Conservation (phyloP, 164 flowering plant genomes). For the Aristolochia californica region DNA sequence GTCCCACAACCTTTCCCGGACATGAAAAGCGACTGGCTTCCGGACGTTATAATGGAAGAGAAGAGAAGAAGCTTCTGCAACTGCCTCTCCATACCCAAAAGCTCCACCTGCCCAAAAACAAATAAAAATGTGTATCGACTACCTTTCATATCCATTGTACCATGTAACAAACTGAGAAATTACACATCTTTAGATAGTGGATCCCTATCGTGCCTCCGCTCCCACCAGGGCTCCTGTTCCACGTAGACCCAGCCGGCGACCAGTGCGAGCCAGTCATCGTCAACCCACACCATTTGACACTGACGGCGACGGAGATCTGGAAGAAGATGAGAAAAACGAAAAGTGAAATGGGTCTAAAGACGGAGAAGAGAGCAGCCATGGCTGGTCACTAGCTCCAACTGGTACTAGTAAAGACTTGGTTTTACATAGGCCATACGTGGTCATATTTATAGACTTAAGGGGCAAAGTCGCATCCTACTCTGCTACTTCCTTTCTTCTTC, state of each 20-base stretch:
- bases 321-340: slow-evolving; percentile 7
- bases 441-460: neutral
- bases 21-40: slow-evolving; percentile 25
- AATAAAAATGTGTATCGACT: no score
- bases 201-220: slow-evolving; percentile 43
- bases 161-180: no score
- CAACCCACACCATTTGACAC: slow-evolving; percentile 14
- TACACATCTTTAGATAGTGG: no score
- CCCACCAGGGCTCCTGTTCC: slow-evolving; percentile 45
- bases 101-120: slow-evolving; percentile 50
- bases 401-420: neutral
- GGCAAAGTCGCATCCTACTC: no score
- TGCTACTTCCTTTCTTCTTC: no score
- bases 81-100: slow-evolving; percentile 53
- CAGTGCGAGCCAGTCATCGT: slow-evolving; percentile 19
- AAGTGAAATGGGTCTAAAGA: neutral
- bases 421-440: neutral
- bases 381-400: neutral
- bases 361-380: neutral
- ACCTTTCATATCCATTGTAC: no score
- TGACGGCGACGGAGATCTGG: slow-evolving; percentile 12
- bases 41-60: slow-evolving; percentile 18
- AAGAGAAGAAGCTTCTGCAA: slow-evolving; percentile 21
- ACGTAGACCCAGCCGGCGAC: slow-evolving; percentile 44
- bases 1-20: slow-evolving; percentile 62